Conservation (phyloP, 805 yeast species). For the Wilhelminamyces savonicus region DNA sequence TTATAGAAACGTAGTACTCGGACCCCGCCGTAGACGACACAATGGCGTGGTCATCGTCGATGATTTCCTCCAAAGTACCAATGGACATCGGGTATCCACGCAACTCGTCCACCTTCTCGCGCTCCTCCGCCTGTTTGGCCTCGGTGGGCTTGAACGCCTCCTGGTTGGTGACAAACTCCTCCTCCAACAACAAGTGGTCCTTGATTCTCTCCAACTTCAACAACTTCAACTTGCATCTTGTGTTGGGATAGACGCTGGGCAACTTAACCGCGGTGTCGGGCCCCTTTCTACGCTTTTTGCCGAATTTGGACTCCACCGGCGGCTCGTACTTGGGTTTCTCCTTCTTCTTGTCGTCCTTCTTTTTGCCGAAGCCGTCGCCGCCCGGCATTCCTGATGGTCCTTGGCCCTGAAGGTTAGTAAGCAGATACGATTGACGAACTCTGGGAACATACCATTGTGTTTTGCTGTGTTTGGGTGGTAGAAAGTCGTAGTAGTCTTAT, state of each 20-base stretch:
- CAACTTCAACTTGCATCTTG: constrained; percentile 87
- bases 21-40: constrained; percentile 95
- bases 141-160: constrained; percentile 94
- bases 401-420: constrained; percentile 39
- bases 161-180: constrained; percentile 91
- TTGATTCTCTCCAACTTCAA: constrained; percentile 93
- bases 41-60: constrained; percentile 98
- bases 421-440: neutral
- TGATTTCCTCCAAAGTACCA: constrained; percentile 94
- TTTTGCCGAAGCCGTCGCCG: constrained; percentile 36
- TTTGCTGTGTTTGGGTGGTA: neutral
- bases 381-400: constrained; percentile 51
- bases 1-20: constrained; percentile 91
- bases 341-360: constrained; percentile 58
- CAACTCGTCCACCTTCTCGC: constrained; percentile 90
- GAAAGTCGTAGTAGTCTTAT: too few relatives aligned
- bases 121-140: constrained; percentile 92
- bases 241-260: constrained; percentile 85
- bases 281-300: constrained; percentile 89
- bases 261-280: constrained; percentile 80
- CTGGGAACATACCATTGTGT: constrained; percentile 1
- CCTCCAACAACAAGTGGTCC: constrained; percentile 91
- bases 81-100: constrained; percentile 96
- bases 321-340: constrained; percentile 98
- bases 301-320: constrained; percentile 91